Base-by-base conservation (phyloP, 2,329 filamentous ascomycete species). In the Fusarium sarcochroum region DNA sequence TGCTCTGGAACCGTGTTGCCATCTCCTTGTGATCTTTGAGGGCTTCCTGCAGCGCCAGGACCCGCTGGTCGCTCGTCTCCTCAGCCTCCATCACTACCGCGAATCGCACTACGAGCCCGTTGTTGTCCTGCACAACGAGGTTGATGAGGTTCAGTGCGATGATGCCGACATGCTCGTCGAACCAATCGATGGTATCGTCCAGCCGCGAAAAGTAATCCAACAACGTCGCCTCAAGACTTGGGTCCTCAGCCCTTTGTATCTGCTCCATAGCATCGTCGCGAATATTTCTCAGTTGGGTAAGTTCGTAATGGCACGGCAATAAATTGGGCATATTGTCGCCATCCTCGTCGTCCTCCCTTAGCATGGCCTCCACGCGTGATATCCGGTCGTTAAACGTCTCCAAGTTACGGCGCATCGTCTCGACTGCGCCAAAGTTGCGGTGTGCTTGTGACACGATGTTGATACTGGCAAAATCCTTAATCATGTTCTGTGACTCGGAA, bases 231-330 rank as follows among this genome's bases (percentile, higher is more conserved):
- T 95, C 91, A 61, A 96, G 85, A 70, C 92, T 90, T 10, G 83
- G 79, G 74, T 96, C 93, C 66, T 90, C 86, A 14, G 91, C 89
- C 69, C 90, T 86, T 76, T 91, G 90, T 76, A 98, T 97, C 85
- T 99, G 96, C 76, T 97, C 94, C 88, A 98, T 94, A 32, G 96
- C 95, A 79, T 97, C 93, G 81, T 98, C 96, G 60, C 94, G 89
- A 69, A 99, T 97, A 79, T 99, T 97, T 66, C 96, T 87, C 78
- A 99, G 83, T 79, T 93, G 90, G 6, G 93, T 98, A 73, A 99
- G 87, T 77, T 95, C 93, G 84, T 95, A 97, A 81, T 99, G 96
- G 53, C 95, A 90, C 38, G 91, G 88, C 41, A 99, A 85, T 52
- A 99, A 81, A 79, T 98, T 98, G 9, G 93, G 93, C 89, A 98